Conservation (phyloP, 192 early-diverging fungal genomes). For the Coemansia sp. region DNA sequence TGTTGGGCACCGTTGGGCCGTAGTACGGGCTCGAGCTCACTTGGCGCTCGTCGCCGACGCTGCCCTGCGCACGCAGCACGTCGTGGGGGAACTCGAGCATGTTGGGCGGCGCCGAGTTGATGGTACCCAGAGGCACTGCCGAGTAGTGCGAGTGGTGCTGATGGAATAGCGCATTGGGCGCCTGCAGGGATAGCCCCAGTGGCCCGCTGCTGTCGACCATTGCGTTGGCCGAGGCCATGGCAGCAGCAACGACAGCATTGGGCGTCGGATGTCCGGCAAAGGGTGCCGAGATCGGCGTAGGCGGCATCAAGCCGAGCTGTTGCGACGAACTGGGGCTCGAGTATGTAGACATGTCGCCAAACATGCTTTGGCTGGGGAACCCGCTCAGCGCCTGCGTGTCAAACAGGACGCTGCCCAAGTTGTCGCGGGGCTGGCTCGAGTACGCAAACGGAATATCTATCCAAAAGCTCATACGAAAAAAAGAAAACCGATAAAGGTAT, state of each 20-base stretch:
- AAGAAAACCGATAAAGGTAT: background rate
- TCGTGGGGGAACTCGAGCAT: constrained; percentile 41
- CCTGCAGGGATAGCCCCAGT: constrained; percentile 14
- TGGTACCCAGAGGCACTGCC: constrained; percentile 1
- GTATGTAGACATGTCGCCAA: background rate
- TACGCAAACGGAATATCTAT: constrained; percentile 43
- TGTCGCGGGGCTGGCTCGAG: constrained; percentile 20
- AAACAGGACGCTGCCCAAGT: constrained; percentile 22
- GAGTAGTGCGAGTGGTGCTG: background rate
- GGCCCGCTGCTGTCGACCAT: background rate
- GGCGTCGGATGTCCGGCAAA: background rate
- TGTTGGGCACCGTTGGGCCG: background rate
- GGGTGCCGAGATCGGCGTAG: constrained; percentile 35
- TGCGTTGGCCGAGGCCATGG: background rate
- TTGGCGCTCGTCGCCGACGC: background rate
- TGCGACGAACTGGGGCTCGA: constrained; percentile 10
- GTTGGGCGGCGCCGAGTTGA: constrained; percentile 43
- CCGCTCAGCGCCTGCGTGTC: constrained; percentile 20
- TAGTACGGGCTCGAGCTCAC: background rate
- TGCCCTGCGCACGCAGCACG: constrained; percentile 4
- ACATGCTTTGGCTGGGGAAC: background rate
- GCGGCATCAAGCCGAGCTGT: constrained; percentile 17
- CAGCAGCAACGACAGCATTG: background rate
- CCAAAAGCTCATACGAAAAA: constrained; percentile 3
- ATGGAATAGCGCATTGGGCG: background rate